Evolutionary conservation across 371 early-diverging fungal genomes (phyloP), one percentile per base, ranked within the genome.

Genomic region (Haplosporangium sp.): DNA sequence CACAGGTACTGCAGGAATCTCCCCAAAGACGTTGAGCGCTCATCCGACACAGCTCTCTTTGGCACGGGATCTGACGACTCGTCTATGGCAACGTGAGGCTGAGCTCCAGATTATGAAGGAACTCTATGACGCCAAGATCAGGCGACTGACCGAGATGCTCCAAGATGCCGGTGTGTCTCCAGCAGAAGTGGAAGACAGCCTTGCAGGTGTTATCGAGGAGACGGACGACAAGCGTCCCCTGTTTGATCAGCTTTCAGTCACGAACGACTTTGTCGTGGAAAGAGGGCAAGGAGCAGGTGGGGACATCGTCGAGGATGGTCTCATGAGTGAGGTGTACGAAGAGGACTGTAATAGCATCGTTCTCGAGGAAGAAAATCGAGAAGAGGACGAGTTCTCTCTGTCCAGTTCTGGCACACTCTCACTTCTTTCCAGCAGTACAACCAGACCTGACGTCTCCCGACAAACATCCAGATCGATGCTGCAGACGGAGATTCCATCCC

Each of bases 51-150:
- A 65, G 23, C 52, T 70, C 13, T 69, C 69, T 7, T 55, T 79
- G 12, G 73, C 80, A 23, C 64, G 80, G 41, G 80, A 79, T 53
- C 41, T 79, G 56, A 79, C 73, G 20, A 79, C 80, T 13, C 73
- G 80, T 16, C 59, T 79, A 23, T 79, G 80, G 80, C 80, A 79
- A 23, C 80, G 80, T 38, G 80, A 79, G 54, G 80, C 80, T 1
- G 80, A 79, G 42, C 62, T 79, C 2, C 80, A 79, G 45, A 68
- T 66, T 2, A 79, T 79, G 80, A 79, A 79, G 59, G 80, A 79
- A 14, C 80, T 67, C 23, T 79, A 79, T 36, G 80, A 79, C 13
- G 73, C 80, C 36, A 79, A 79, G 41, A 79, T 79, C 40, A 36
- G 65, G 20, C 50, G 73, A 16, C 55, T 79, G 18, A 79, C 73